Percentiles rank a stretch among this genome's conserved stretches.
Conservation (phyloP, 1,284 basidiomycete genomes). For the Trichosporon inkin region DNA sequence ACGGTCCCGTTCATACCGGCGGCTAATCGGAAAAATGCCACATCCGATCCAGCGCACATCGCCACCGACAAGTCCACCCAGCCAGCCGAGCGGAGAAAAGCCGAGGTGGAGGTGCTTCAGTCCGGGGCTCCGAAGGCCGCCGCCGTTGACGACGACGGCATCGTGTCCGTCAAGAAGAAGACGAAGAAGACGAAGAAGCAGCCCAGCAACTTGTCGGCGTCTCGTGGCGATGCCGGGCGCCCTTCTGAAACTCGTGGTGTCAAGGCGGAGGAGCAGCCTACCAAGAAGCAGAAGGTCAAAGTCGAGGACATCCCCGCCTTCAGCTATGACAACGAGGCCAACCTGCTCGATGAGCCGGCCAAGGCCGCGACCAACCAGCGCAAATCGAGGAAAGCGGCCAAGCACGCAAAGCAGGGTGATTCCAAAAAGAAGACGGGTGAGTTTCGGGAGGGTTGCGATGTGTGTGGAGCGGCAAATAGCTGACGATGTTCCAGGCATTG, state of each 20-base stretch:
- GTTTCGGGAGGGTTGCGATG: constrained; percentile 8
- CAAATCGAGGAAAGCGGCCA: constrained; percentile 4
- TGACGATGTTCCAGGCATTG: constrained; percentile 21
- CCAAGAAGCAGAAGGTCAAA: constrained; percentile 33
- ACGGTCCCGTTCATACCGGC: constrained; percentile 67
- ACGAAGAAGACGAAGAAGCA: constrained; percentile 19
- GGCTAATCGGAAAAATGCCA: constrained; percentile 43
- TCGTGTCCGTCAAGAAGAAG: constrained; percentile 40
- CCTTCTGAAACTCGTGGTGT: background rate
- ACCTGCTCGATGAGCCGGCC: constrained; percentile 63
- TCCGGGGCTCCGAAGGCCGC: constrained; percentile 10
- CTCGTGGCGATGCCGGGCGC: background rate
- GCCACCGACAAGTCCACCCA: constrained; percentile 2
- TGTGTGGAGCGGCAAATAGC: background rate
- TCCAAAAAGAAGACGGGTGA: constrained; percentile 40
- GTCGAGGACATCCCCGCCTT: constrained; percentile 56
- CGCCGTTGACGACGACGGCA: constrained; percentile 23
- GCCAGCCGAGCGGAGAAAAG: constrained; percentile 2
- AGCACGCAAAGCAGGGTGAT: constrained; percentile 8
- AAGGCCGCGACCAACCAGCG: constrained; percentile 13
- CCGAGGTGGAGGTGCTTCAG: constrained; percentile 2
- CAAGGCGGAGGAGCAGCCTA: constrained; percentile 23
- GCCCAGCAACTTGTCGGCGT: constrained; percentile 14
- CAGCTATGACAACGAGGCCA: constrained; percentile 69
- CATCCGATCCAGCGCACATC: constrained; percentile 8